These are phyloP conservation scores for Saccharomycopsis fodiens DNA, from an alignment of 805 yeast genomes.

Conservation along the genomic window DNA sequence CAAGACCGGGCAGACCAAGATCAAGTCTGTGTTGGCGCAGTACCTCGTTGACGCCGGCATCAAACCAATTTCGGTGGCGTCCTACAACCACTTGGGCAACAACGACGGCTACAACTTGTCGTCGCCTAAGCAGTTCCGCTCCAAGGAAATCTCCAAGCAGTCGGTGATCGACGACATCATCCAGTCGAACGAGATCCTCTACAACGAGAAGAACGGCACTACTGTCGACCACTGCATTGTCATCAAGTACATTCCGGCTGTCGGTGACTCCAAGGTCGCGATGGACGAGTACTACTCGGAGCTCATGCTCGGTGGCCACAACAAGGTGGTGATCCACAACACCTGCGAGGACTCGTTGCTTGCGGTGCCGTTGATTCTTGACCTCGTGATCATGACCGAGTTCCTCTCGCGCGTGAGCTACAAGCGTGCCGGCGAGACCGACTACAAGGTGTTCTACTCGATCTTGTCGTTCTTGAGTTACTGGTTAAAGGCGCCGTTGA, in stretches of 20 bases:
- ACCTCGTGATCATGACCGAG: conserved; percentile 83
- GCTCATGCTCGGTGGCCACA: conserved; percentile 96
- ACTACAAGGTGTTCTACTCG: conserved; percentile 67
- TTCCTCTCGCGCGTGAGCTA: conserved; percentile 81
- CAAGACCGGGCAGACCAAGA: conserved; percentile 93
- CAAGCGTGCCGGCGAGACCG: conserved; percentile 44
- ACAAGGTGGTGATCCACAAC: conserved; percentile 87
- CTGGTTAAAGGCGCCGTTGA: conserved; percentile 95
- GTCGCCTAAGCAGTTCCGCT: conserved; percentile 88
- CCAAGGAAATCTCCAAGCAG: conserved; percentile 89
- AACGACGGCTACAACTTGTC: conserved; percentile 91
- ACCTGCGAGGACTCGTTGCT: conserved; percentile 93
- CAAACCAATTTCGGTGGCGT: conserved; percentile 88
- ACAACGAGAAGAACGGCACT: conserved; percentile 71
- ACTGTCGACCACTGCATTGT: conserved; percentile 91
- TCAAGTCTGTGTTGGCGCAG: conserved; percentile 95
- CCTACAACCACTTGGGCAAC: conserved; percentile 94
- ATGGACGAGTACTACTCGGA: conserved; percentile 98
- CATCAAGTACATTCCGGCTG: conserved; percentile 89
- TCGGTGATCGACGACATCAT: conserved; percentile 93
- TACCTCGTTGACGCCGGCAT: conserved; percentile 96
- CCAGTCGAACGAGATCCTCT: conserved; percentile 75
- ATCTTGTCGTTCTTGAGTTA: conserved; percentile 82
- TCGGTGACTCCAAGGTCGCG: conserved; percentile 94
- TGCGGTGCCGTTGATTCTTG: conserved; percentile 92